phyloP scores from a whole-genome alignment of 78 protist species.

The Dictyostelium firmibasis region DNA sequence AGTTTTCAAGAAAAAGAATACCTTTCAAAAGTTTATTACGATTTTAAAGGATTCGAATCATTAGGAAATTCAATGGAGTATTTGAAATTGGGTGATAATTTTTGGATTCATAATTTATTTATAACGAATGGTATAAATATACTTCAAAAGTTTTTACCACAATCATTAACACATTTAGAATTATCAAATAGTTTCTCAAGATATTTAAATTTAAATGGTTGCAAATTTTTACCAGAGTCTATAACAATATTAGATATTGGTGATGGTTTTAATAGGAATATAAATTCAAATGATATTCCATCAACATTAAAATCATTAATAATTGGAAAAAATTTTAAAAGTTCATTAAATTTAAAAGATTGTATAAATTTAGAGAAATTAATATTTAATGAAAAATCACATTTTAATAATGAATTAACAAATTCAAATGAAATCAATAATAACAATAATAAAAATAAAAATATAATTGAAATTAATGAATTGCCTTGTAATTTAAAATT shows the following conservation, averaged over 20 bases:
- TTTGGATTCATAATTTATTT: not conserved
- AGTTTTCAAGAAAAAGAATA: not conserved
- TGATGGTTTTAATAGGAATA: not conserved
- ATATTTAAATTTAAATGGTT: not conserved
- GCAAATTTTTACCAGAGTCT: not conserved
- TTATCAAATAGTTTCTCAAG: not conserved
- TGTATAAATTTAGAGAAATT: not conserved
- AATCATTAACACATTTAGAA: not conserved
- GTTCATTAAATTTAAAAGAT: not conserved
- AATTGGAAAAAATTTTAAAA: not conserved
- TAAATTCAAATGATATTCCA: not conserved
- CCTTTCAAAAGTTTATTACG: not conserved
- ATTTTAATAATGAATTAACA: no score
- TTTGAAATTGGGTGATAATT: not conserved
- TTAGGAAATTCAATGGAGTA: not conserved
- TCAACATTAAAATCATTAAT: not conserved
- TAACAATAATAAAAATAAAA: no score
- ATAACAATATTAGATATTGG: not conserved
- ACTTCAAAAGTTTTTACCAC: not conserved
- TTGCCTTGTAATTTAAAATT: no score
- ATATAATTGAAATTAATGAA: no score
- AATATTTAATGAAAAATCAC: not conserved
- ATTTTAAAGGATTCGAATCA: not conserved
- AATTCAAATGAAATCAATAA: no score
- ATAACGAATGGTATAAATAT: no score